Evolutionary conservation across 2,329 filamentous ascomycete species (phyloP).

Genomic region (Tolypocladium sp.): DNA sequence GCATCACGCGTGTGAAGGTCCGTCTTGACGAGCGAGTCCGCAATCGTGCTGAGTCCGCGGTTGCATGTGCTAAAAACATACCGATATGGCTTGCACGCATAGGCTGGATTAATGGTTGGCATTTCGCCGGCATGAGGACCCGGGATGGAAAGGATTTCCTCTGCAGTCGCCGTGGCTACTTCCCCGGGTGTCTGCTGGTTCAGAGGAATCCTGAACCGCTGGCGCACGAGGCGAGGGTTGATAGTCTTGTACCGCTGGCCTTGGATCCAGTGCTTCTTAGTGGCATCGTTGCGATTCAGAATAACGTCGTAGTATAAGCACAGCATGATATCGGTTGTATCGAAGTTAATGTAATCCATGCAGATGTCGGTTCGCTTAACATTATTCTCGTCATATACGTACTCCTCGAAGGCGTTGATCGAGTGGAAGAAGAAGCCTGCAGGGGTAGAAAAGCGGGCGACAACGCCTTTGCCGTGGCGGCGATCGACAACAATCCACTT

Average conservation of each 20-base stretch:
- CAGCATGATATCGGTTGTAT: too few species aligned
- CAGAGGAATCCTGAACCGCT: constrained; percentile 28
- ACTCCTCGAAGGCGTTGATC: too few species aligned
- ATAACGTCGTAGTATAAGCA: too few species aligned
- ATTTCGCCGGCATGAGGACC: constrained; percentile 51
- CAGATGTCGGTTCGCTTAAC: too few species aligned
- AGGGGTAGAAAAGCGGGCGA: constrained; percentile 58
- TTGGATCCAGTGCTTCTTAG: too few species aligned
- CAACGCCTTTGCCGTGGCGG: constrained; percentile 52
- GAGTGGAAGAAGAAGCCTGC: constrained; percentile 61
- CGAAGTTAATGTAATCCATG: too few species aligned
- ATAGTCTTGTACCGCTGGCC: too few species aligned
- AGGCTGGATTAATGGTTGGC: constrained; percentile 54
- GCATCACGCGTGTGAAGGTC: constrained; percentile 45
- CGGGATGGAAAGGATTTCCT: constrained; percentile 35
- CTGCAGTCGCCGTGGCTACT: constrained; percentile 11
- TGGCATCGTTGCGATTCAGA: too few species aligned
- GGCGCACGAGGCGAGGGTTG: constrained; percentile 27
- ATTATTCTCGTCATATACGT: too few species aligned
- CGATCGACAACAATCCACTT: constrained; percentile 66
- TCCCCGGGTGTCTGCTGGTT: constrained; percentile 2
- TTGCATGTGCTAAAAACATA: constrained; percentile 53
- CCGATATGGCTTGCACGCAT: constrained; percentile 41
- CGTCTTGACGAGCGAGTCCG: constrained; percentile 59
- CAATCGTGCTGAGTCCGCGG: constrained; percentile 48